phyloP scores from a whole-genome alignment of 2,329 filamentous ascomycete genomes.

The Trichoderma afroharzianum region DNA sequence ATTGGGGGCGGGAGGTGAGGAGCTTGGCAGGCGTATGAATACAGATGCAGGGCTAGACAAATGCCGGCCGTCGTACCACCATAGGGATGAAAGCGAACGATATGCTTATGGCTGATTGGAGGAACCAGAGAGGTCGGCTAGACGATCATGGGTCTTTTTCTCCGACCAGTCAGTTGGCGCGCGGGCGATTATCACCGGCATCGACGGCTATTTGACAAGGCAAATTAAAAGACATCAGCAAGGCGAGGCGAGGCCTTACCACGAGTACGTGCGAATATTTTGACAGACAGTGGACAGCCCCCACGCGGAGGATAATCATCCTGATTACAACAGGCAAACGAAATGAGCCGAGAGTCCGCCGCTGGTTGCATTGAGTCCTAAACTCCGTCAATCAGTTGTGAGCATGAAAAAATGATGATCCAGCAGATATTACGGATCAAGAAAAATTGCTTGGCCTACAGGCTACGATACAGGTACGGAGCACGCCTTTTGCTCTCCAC shows the following conservation, averaged over 20 bases:
- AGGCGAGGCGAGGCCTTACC: background rate
- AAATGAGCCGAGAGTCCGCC: background rate
- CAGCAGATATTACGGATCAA: background rate
- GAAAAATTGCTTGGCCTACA: background rate
- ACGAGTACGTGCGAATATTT: background rate
- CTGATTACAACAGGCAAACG: background rate
- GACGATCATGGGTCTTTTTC: background rate
- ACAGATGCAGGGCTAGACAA: background rate
- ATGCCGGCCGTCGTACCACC: background rate
- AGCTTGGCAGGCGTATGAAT: background rate
- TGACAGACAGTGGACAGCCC: background rate
- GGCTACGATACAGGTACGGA: background rate
- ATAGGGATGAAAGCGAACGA: background rate
- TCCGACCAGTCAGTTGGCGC: background rate
- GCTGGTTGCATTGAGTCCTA: background rate
- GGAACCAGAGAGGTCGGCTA: background rate
- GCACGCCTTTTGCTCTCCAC: background rate
- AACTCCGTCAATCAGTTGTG: background rate
- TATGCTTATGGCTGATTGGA: background rate
- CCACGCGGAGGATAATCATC: constrained; percentile 3
- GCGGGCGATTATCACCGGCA: background rate
- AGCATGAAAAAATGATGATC: background rate
- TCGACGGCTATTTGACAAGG: background rate
- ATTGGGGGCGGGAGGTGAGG: background rate
- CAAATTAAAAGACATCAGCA: background rate